Evolutionary conservation across 352 stramenopile genomes (phyloP), one percentile per base, ranked within the genome.

Genomic region (Blastocystis sp.): DNA sequence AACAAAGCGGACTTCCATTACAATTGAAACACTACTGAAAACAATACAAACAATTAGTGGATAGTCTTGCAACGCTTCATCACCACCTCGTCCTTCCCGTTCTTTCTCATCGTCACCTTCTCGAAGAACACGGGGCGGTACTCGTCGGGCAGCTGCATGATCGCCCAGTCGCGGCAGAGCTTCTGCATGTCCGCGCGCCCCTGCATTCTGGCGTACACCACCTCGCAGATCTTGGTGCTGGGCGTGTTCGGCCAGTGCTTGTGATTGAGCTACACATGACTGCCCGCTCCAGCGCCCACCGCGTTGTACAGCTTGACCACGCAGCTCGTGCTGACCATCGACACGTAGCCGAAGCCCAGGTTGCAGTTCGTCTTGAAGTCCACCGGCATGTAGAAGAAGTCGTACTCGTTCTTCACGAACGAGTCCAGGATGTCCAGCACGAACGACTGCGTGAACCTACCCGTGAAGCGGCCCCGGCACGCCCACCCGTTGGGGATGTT

Each of bases 361-460:
- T 99, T 99, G 93, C 97, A 99, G 92, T 98, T 98, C 92, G 99
- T 99, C 93, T 99, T 98, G 92, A 99, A 99, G 93, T 99, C 97
- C 88, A 99, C 99, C 26, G 97, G 97, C 74, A 99, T 92, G 92
- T 99, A 99, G 91, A 99, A 99, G 90, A 99, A 99, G 91, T 98
- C 96, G 88, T 96, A 97, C 60, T 95, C 94, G 26, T 96, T 96
- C 79, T 96, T 93, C 88, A 95, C 94, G 41, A 94, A 94, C 51
- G 93, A 93, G 78, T 98, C 97, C 91, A 99, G 98, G 94, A 99
- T 97, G 1, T 94, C 81, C 10, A 99, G 92, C n/a, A 99, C 92
- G 96, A 99, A 99, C 89, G 98, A 93, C 91, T 99, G 97, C 6
- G 97, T 99, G 92, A 88, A 88, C 50, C 78, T 88, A 79, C 24